Evolutionary conservation across 805 yeast genomes (phyloP).

Genomic region (Candida piceae): DNA sequence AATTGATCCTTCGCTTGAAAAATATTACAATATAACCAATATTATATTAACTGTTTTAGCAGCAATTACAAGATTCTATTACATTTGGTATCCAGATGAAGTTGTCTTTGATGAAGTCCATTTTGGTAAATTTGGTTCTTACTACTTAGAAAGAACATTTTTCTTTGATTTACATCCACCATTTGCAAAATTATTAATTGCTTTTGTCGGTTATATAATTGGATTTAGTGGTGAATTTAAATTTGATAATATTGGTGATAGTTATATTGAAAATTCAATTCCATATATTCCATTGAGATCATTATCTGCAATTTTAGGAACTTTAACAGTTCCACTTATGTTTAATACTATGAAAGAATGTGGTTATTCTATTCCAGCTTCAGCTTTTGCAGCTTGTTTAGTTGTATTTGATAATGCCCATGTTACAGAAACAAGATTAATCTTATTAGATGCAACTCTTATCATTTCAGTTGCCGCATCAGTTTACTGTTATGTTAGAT

Average conservation of each 20-base stretch:
- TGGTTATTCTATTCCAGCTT: constrained; percentile 71
- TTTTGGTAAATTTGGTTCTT: constrained; percentile 80
- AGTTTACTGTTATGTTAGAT: constrained; percentile 71
- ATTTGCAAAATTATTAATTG: constrained; percentile 88
- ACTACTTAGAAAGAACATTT: constrained; percentile 83
- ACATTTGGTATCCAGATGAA: constrained; percentile 59
- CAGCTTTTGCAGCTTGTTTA: constrained; percentile 68
- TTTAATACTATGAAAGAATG: constrained; percentile 83
- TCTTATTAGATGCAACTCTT: constrained; percentile 86
- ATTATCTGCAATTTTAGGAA: constrained; percentile 74
- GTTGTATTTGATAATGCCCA: constrained; percentile 89
- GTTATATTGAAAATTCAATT: constrained; percentile 69
- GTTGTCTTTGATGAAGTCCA: constrained; percentile 88
- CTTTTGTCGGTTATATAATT: constrained; percentile 79
- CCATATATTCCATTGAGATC: constrained; percentile 84
- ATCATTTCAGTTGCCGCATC: constrained; percentile 79
- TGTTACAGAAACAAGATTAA: constrained; percentile 83
- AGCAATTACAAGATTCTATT: constrained; percentile 51
- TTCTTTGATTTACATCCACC: constrained; percentile 98
- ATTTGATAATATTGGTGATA: constrained; percentile 84
- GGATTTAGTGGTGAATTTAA: constrained; percentile 93
- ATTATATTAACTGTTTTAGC: constrained; percentile 38
- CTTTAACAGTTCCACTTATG: constrained; percentile 76
- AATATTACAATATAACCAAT: constrained; percentile 31
- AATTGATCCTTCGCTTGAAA: constrained; percentile 22